Base-by-base conservation (phyloP, 2,329 filamentous ascomycete species). In the Periconia sp. region DNA sequence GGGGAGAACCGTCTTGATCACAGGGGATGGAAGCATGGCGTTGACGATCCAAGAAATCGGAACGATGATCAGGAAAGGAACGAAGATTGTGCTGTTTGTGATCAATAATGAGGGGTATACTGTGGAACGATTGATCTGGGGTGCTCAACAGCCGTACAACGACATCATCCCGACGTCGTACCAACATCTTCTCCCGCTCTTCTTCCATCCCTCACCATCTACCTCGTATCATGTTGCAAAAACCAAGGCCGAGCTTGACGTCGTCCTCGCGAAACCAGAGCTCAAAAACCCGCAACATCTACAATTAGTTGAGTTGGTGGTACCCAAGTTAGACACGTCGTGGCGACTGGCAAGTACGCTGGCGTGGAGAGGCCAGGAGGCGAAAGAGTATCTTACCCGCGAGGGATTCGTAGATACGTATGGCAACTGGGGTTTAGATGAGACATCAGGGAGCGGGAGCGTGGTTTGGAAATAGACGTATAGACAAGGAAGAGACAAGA, bases 31-130 rank as follows among this genome's bases (percentile, higher is more conserved):
- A 3, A 84, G 81, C 48, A 77, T 87, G 45, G 80, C 86, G 50
- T 79, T 87, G 69, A 87, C 84, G 0, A 82, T 78, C 0, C 85
- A 88, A 59, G 84, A 86, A 50, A 69, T 88, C 3, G 78, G 79
- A 9, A 85, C 82, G 2, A 86, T 87, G 54, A 81, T 87, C 52
- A 65, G 65, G 37, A 54, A 65, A 2, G 52, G 66, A 6, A 52
- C 69, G 13, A 62, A 62, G 6, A 57, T 62, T 2, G 51, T 74
- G 5, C 60, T 77, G 5, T 68, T 77, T 44, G 56, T 78, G 5
- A 66, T 77, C 17, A 75, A 76, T 46, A 78, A 78, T 43, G 65
- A 64, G 1, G 75, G 75, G 1, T 78, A 78, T 48, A 76, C 74
- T 0, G 68, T 77, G 43, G 75, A 78, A 61, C 54, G 75, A 3